These are phyloP conservation scores for Jacaranda copaia DNA, from an alignment of 257 asterid species.

Conservation along the genomic window DNA sequence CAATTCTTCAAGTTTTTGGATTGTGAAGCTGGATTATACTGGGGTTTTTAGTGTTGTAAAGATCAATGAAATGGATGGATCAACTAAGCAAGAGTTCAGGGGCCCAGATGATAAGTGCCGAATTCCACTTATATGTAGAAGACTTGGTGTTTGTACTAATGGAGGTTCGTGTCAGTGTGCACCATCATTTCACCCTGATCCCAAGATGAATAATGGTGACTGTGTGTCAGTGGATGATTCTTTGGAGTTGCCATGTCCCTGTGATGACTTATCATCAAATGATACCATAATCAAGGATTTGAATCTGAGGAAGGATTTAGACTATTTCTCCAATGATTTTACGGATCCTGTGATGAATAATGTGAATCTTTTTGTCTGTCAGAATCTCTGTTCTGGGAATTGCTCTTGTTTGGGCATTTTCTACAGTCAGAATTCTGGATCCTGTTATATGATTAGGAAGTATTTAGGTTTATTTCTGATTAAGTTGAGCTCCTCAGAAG, in stretches of 20 bases:
- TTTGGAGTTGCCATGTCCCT: slow-evolving; percentile 50
- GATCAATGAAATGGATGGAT: slow-evolving; percentile 2
- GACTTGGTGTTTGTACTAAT: slow-evolving; percentile 53
- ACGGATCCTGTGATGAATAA: slow-evolving; percentile 38
- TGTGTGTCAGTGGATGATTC: slow-evolving; percentile 54
- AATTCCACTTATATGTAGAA: slow-evolving; percentile 51
- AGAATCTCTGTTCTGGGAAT: slow-evolving; percentile 58
- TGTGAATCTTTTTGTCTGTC: slow-evolving; percentile 50
- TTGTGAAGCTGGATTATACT: slow-evolving; percentile 45
- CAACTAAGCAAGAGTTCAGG: slow-evolving; percentile 35
- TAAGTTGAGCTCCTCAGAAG: neutral
- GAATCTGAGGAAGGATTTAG: slow-evolving; percentile 47
- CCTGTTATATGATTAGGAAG: slow-evolving; percentile 59
- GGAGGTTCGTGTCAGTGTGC: slow-evolving; percentile 68
- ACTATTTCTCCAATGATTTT: slow-evolving; percentile 65
- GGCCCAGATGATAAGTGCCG: slow-evolving; percentile 53
- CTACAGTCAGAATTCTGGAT: slow-evolving; percentile 57
- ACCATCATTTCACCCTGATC: slow-evolving; percentile 48
- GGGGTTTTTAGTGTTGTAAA: slow-evolving; percentile 52
- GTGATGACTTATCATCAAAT: slow-evolving; percentile 38
- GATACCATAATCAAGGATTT: slow-evolving; percentile 40
- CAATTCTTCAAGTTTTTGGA: slow-evolving; percentile 34
- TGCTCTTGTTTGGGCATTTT: slow-evolving; percentile 77
- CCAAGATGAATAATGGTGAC: slow-evolving; percentile 18
- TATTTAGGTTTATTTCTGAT: slow-evolving; percentile 57